These are phyloP conservation scores for Suhomyces yuchorum DNA, from an alignment of 1,139 yeast genomes.

Conservation along the genomic window DNA sequence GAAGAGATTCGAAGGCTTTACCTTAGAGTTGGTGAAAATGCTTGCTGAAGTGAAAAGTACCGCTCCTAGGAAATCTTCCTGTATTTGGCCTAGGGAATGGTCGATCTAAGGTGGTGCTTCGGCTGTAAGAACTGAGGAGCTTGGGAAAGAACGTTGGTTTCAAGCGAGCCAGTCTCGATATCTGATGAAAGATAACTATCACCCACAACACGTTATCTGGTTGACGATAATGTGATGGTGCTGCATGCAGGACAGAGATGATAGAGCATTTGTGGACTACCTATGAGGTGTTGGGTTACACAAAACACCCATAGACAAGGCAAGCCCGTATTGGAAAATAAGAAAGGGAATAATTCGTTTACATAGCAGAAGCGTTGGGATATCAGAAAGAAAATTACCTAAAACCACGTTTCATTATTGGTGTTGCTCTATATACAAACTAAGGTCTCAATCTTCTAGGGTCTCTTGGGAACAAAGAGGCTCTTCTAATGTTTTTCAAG, in stretches of 20 bases:
- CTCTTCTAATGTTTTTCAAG: slow-evolving; percentile 95
- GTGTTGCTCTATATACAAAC: slow-evolving; percentile 2
- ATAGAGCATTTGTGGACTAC: background rate
- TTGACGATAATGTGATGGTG: background rate
- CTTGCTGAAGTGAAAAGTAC: background rate
- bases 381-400: background rate
- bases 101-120: background rate
- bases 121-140: background rate
- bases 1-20: background rate
- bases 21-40: background rate
- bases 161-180: background rate
- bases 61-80: background rate
- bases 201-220: background rate
- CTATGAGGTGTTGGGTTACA: background rate
- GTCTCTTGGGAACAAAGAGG: slow-evolving; percentile 98
- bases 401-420: background rate
- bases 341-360: too few species aligned
- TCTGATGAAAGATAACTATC: background rate
- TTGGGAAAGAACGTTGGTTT: background rate
- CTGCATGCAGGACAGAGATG: background rate
- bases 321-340: too few species aligned
- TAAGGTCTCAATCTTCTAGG: slow-evolving; percentile 91
- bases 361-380: too few species aligned
- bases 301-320: background rate
- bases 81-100: background rate